Base-by-base conservation (phyloP, 2,329 filamentous ascomycete genomes). In the Daldinia eschscholtzii region DNA sequence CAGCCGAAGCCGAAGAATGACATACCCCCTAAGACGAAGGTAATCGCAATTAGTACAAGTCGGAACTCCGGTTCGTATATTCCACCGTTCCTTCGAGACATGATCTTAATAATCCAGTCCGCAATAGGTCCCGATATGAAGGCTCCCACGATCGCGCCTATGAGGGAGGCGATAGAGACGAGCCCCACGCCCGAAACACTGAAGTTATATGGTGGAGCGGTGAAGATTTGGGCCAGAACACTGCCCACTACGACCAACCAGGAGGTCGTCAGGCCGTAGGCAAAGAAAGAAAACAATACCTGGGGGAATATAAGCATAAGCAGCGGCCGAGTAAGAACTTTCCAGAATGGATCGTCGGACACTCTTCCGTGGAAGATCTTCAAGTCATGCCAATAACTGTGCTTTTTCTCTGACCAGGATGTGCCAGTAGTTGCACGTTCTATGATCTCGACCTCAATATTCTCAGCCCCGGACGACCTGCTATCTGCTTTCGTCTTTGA, bases 51-150 rank as follows among this genome's bases (percentile, higher is more conserved):
- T 26, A 80, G 76, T 1, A 83, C 76, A 12, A 83, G 76, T 28
- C 71, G 62, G 26, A 73, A 73, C 75, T 88, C 86, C 6, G 86
- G 84, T 72, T 88, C 86, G 72, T 85, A 84, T 42, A 88, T 80
- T 7, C 86, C 86, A 18, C 80, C 80, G 68, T 87, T 86, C 26
- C 82, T 82, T 60, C 83, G 84, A 2, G 85, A 83, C 81, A 86
- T 85, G 83, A 84, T 87, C 42, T 84, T 78, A 26, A 88, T 83
- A 69, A 89, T 87, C 69, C 81, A 78, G 73, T 89, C 87, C 7
- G 85, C 87, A 65, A 86, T 81, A 72, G 85, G 87, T 12, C 87
- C 87, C 41, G 87, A 87, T 72, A 86, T 88, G 59, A 86, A 80
- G 77, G 86, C 88, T 35, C 86, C 86, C 12, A 88, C 81, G 10